These are phyloP conservation scores for Entonaema liquescens DNA, from an alignment of 495 filamentous ascomycete genomes.

Conservation along the genomic window DNA sequence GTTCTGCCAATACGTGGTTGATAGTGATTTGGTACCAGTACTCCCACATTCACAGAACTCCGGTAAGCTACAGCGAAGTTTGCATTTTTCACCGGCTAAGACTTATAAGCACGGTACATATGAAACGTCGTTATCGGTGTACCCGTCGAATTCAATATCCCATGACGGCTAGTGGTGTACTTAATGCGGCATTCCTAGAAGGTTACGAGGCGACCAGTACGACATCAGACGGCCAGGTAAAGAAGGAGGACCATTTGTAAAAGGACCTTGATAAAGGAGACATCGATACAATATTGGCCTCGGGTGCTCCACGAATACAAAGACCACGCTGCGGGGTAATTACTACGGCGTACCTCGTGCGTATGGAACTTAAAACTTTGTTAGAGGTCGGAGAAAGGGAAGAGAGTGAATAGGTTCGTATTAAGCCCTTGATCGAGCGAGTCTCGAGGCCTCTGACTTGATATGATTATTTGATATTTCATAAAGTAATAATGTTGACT, in stretches of 20 bases:
- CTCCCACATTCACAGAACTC: slow-evolving; percentile 16
- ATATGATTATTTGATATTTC: neutral
- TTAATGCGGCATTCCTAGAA: neutral
- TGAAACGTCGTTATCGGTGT: neutral
- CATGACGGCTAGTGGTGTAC: neutral
- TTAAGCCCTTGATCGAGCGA: neutral
- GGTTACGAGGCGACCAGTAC: neutral
- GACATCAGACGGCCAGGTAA: neutral
- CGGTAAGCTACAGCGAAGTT: slow-evolving; percentile 31
- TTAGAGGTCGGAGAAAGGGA: neutral
- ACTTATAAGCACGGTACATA: slow-evolving; percentile 3
- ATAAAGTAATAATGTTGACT: neutral
- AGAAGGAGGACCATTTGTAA: neutral
- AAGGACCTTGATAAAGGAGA: neutral
- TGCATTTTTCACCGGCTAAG: slow-evolving; percentile 9
- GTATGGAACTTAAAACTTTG: neutral
- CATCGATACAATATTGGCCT: neutral
- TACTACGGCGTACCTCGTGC: neutral
- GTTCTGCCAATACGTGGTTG: slow-evolving; percentile 32
- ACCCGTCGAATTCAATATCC: neutral
- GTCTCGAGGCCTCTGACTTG: neutral
- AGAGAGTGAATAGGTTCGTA: neutral
- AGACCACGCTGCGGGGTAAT: neutral
- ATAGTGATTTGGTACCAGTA: slow-evolving; percentile 35
- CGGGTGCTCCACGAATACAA: neutral